Percentiles rank a stretch among this genome's conserved stretches.
phyloP scores from a whole-genome alignment of 352 stramenopile species.

The Pythium utonaiense region DNA sequence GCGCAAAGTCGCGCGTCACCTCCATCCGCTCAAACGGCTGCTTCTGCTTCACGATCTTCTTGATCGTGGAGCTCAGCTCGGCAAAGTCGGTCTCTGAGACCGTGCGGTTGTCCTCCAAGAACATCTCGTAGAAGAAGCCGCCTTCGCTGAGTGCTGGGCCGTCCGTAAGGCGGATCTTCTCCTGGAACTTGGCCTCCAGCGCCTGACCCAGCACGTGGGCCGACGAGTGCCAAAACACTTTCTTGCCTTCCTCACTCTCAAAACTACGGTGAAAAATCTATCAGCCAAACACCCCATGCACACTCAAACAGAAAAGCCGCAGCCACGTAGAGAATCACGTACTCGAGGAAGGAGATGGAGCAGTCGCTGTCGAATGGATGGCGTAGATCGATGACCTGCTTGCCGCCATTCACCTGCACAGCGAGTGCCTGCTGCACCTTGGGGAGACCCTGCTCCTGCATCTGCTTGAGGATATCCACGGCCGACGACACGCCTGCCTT shows the following conservation, averaged over 20 bases:
- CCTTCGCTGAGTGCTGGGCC: slow-evolving; percentile 93
- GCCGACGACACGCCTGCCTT: slow-evolving; percentile 40
- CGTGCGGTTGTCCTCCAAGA: slow-evolving; percentile 55
- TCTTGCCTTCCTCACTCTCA: slow-evolving; percentile 64
- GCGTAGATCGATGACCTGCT: slow-evolving; percentile 52
- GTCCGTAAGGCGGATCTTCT: slow-evolving; percentile 93
- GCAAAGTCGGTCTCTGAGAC: slow-evolving; percentile 73
- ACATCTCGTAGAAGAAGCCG: slow-evolving; percentile 99
- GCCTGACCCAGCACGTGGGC: slow-evolving; percentile 98
- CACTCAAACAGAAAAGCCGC: too few species aligned
- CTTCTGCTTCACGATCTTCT: slow-evolving; percentile 94
- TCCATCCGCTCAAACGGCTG: slow-evolving; percentile 92
- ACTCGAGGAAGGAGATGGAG: slow-evolving; percentile 62
- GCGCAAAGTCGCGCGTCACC: slow-evolving; percentile 88
- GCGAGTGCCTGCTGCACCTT: slow-evolving; percentile 64
- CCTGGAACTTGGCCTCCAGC: slow-evolving; percentile 96
- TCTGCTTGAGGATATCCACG: slow-evolving; percentile 60
- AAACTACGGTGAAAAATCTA: slow-evolving; percentile 34
- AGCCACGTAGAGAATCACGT: slow-evolving; percentile 11
- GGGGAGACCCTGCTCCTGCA: slow-evolving; percentile 45
- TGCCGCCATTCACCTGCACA: slow-evolving; percentile 34
- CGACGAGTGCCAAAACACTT: slow-evolving; percentile 98
- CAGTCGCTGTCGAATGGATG: slow-evolving; percentile 44
- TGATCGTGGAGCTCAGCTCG: slow-evolving; percentile 87
- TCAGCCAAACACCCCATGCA: background rate